phyloP scores from a whole-genome alignment of 441 rosid species.

The Adansonia grandidieri region DNA sequence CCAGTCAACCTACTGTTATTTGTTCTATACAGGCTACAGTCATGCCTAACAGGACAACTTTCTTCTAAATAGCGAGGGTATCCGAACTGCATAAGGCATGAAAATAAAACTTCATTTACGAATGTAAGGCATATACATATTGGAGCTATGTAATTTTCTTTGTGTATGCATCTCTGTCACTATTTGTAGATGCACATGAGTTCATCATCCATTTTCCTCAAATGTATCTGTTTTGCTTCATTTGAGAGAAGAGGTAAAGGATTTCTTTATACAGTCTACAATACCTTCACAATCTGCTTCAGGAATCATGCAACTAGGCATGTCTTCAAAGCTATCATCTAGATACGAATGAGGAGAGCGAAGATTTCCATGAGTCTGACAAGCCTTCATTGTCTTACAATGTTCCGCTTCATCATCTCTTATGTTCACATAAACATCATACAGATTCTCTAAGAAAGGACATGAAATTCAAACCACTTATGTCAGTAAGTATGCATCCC shows the following conservation, averaged over 20 bases:
- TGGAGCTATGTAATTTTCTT: conserved; percentile 20
- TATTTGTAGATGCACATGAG: neutral
- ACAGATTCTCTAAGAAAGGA: conserved; percentile 62
- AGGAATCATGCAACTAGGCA: conserved; percentile 47
- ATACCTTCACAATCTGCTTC: conserved; percentile 79
- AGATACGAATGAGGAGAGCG: conserved; percentile 77
- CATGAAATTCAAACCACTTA: conserved; percentile 10
- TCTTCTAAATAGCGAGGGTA: neutral
- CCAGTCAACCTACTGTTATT: too few species aligned
- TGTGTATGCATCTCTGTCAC: conserved; percentile 21
- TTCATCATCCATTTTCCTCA: conserved; percentile 7
- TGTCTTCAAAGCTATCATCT: conserved; percentile 50
- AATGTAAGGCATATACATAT: neutral
- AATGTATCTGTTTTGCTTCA: conserved; percentile 22
- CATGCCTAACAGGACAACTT: too few species aligned
- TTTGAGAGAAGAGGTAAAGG: conserved; percentile 43
- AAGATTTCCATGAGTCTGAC: conserved; percentile 80
- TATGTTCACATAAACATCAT: conserved; percentile 82
- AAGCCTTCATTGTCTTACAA: conserved; percentile 90
- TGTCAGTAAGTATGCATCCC: neutral
- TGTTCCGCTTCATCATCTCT: conserved; percentile 98
- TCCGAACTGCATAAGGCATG: neutral
- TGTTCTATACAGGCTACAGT: too few species aligned
- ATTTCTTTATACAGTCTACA: conserved; percentile 76
- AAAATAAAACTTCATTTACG: neutral